phyloP scores from a whole-genome alignment of 805 yeast species.

The Ogataea henricii region DNA sequence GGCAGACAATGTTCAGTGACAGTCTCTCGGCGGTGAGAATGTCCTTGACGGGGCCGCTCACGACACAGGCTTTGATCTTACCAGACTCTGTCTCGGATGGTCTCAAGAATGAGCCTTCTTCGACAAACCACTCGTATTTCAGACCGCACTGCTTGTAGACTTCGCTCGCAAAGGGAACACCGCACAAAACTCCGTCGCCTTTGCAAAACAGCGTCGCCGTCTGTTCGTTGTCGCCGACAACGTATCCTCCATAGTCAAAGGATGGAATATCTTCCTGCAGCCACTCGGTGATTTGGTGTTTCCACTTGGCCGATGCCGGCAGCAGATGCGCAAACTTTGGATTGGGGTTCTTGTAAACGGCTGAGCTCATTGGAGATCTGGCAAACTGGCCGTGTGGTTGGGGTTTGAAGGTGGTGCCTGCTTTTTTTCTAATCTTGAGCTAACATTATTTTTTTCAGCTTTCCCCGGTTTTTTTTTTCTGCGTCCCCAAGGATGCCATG shows the following conservation, averaged over 20 bases:
- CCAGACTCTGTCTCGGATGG: conserved; percentile 41
- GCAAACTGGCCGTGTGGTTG: no score
- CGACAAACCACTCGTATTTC: conserved; percentile 66
- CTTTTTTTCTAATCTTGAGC: no score
- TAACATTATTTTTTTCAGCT: conserved; percentile 1
- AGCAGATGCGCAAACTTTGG: conserved; percentile 53
- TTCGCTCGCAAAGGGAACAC: conserved; percentile 87
- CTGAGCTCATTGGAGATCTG: conserved; percentile 3
- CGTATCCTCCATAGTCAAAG: conserved; percentile 92
- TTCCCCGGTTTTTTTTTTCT: conserved; percentile 1
- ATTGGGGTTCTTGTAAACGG: conserved; percentile 31
- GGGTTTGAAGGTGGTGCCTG: no score
- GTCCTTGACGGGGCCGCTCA: conserved; percentile 78
- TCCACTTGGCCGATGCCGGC: conserved; percentile 83
- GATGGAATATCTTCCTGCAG: conserved; percentile 88
- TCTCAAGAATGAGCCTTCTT: conserved; percentile 66
- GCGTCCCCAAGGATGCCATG: not conserved
- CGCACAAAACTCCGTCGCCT: conserved; percentile 75
- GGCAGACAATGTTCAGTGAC: conserved; percentile 75
- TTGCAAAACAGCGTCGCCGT: conserved; percentile 82
- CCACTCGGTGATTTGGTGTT: conserved; percentile 71
- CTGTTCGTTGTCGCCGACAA: conserved; percentile 77
- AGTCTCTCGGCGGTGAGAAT: conserved; percentile 84
- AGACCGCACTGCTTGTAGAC: conserved; percentile 77
- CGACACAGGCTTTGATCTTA: conserved; percentile 74